A percentile compares a stretch with the other conserved stretches of the same genome.
Conservation (phyloP, 129 eudicot genomes). For the Artemisia tridentata region DNA sequence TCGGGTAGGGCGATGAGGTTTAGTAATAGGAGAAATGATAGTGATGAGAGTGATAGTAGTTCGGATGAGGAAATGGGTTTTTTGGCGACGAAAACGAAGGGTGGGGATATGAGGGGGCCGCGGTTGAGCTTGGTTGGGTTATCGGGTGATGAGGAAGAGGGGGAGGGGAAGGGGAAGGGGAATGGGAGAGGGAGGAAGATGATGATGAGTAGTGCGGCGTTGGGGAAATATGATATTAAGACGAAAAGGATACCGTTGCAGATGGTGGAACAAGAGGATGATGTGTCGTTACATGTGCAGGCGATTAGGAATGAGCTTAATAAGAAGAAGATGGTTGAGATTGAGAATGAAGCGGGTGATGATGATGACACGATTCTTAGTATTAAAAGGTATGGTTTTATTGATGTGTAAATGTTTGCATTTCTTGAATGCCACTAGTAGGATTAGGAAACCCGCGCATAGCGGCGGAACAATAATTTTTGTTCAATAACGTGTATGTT, state of each 20-base stretch:
- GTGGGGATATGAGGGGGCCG: conserved; percentile 33
- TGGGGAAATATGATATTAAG: conserved; percentile 73
- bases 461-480: too few species aligned
- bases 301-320: conserved; percentile 58
- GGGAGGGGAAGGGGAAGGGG: conserved; percentile 23
- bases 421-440: not conserved
- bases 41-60: conserved; percentile 42
- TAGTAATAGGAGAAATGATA: conserved; percentile 39
- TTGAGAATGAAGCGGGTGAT: conserved; percentile 21
- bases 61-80: conserved; percentile 36
- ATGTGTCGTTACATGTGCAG: conserved; percentile 52
- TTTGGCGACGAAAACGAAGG: conserved; percentile 17
- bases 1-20: conserved; percentile 37
- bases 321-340: conserved; percentile 42
- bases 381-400: conserved; percentile 50
- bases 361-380: conserved; percentile 63
- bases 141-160: conserved; percentile 26
- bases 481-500: too few species aligned
- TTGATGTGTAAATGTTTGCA: conserved; percentile 8
- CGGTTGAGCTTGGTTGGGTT: conserved; percentile 38
- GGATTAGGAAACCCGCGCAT: too few species aligned
- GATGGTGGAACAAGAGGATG: conserved; percentile 56
- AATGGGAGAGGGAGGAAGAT: conserved; percentile 31
- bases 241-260: conserved; percentile 58
- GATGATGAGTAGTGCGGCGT: conserved; percentile 61